Evolutionary conservation across 179 eudicot species (phyloP), one percentile per base, ranked within the genome.

Genomic region (Patellifolia procumbens): DNA sequence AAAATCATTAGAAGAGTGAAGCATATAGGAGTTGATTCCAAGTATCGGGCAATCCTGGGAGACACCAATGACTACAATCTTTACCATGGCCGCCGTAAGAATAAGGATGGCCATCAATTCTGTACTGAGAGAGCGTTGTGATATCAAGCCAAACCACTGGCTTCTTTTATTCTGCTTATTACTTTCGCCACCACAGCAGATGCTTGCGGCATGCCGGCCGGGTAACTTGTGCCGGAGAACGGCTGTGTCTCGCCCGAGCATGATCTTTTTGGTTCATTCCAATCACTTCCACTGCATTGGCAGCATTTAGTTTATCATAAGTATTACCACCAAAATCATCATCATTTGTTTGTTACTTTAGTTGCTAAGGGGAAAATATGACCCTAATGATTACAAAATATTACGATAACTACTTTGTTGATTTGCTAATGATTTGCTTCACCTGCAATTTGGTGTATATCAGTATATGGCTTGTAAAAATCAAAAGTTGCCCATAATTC

Each of bases 61-160:
- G 86, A n/a, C 96, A 91, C 96, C 96, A 91, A 61, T 91, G 96
- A 72, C 96, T 91, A 81, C 96, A 91, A 70, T 91, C 93, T 26
- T 66, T 77, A 63, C 88, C 86, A 7, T 56, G 79, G 28, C 90
- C 89, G 6, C 93, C 79, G 72, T 91, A 91, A 8, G 56, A 20
- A 1, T 89, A 84, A 0, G 96, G 96, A 48, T 91, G 96, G 0
- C 86, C 96, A 39, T 91, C 97, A 68, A 81, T 88, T 22, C 97
- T 81, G 26, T 82, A 84, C 59, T 89, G 89, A 0, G 97, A 92
- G 1, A 91, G 79, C 63, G 72, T 72, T 26, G 96, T 91, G 17
- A 92, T 59, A 42, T 92, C 93, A 0, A 92, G 91, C 85, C 92
- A 84, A 72, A 88, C 83, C 1, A 92, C 92, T 7, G 90, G 92